Conservation (phyloP, 805 yeast genomes). For the Starmerella sirachaensis region DNA sequence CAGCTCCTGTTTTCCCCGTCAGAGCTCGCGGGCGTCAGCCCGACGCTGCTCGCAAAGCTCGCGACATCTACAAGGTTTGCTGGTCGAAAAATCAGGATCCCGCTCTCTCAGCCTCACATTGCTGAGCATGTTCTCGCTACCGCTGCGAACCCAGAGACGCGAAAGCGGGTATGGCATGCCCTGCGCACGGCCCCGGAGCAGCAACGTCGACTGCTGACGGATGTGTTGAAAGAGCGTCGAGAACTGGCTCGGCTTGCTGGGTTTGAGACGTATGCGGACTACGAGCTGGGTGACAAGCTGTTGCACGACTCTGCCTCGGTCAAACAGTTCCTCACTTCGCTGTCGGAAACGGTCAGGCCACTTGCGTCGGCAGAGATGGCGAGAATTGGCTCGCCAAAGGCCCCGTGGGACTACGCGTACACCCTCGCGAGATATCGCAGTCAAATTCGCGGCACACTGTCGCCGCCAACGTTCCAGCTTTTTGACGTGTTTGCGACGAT, state of each 20-base stretch:
- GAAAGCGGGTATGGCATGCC: conserved; percentile 64
- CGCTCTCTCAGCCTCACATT: conserved; percentile 28
- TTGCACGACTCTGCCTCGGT: conserved; percentile 73
- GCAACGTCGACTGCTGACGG: conserved; percentile 50
- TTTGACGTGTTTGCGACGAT: conserved; percentile 81
- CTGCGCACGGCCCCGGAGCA: conserved; percentile 51
- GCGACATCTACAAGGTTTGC: conserved; percentile 7
- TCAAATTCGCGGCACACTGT: conserved; percentile 30
- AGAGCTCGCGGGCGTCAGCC: conserved; percentile 28
- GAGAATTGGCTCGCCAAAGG: conserved; percentile 25
- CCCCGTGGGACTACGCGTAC: conserved; percentile 89
- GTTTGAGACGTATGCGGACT: conserved; percentile 55
- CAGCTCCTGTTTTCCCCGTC: conserved; percentile 18
- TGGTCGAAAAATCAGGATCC: conserved; percentile 4
- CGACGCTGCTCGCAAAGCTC: conserved; percentile 23
- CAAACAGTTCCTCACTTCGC: conserved; percentile 47
- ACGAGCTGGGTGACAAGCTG: conserved; percentile 82
- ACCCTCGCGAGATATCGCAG: conserved; percentile 29
- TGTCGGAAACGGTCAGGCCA: conserved; percentile 41
- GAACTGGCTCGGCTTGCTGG: conserved; percentile 65
- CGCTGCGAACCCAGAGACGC: conserved; percentile 42
- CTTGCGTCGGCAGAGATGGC: conserved; percentile 53
- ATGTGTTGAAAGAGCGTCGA: conserved; percentile 53
- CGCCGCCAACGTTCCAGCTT: conserved; percentile 53
- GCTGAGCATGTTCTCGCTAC: conserved; percentile 54